Base-by-base conservation (phyloP, 2,329 filamentous ascomycete species). In the Aspergillus sp. region DNA sequence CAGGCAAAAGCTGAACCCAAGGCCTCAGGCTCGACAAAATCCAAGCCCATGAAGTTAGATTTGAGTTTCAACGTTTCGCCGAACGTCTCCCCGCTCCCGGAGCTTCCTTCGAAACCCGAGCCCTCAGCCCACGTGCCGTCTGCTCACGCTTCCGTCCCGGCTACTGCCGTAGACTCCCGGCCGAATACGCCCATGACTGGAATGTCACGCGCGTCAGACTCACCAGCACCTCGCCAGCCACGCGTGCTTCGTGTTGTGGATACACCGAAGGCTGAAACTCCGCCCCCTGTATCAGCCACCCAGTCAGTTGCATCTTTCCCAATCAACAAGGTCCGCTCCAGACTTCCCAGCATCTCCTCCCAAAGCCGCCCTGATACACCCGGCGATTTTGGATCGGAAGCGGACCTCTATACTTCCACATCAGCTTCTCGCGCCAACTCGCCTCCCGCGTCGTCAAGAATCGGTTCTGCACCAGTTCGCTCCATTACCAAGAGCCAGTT, bases 341-440 rank as follows among this genome's bases (percentile, higher is more conserved):
- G 76, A 47, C 69, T 70, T 51, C 74, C 74, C 41, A 80, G 76
- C 62, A 74, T 88, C 13, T 83, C 85, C 7, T 87, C 86, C 1
- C 76, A 83, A 54, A 85, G 86, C 64, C 76, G 79, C n/a, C 85
- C 87, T 15, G 85, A 84, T 17, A 89, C 87, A 1, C 86, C 87
- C 13, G 86, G 82, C 57, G 85, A 88, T 55, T 71, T 83, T 8
- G 78, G 85, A 13, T 88, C 85, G 15, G 87, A 89, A 66, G 84
- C 80, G 56, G 82, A 85, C 57, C 83, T 83, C 1, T 78, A 86
- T 61, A 83, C 85, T 2, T 87, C 86, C 1, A 80, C 85, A 1
- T 87, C 86, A 4, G 76, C 83, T 17, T 89, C 87, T 9, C 82
- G 86, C 41, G 83, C 87, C 22, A 87, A 81, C 68, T 88, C 87